Conservation (phyloP, 148 eudicot species). For the Rhododendron ferrugineum region DNA sequence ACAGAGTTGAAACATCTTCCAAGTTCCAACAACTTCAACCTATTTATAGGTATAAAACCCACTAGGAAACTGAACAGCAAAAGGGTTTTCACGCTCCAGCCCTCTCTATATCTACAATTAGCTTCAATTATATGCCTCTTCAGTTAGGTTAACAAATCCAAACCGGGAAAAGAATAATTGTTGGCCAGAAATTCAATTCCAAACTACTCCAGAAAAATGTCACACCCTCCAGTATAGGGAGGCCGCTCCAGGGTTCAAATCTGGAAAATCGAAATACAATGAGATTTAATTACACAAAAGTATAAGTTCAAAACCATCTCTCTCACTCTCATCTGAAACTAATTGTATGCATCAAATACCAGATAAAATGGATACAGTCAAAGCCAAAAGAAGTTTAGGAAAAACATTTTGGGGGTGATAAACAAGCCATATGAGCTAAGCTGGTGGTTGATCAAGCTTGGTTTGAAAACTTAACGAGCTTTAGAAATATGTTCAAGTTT, state of each 20-base stretch:
- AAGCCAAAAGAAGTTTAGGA: not conserved
- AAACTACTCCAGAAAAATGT: not conserved
- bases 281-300: not conserved
- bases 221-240: not conserved
- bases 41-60: not conserved
- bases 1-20: not conserved
- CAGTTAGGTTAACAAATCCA: not conserved
- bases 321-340: not conserved
- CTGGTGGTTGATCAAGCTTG: not conserved
- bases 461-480: not conserved
- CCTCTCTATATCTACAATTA: not conserved
- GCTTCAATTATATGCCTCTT: not conserved
- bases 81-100: not conserved
- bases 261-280: not conserved
- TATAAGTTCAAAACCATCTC: not conserved
- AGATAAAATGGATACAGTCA: not conserved
- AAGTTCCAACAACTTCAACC: not conserved
- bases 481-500: not conserved
- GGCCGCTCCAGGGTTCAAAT: conserved; percentile 2
- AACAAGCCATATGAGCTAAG: too few relatives aligned
- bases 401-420: not conserved
- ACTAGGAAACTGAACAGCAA: not conserved
- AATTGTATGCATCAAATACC: not conserved
- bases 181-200: not conserved
- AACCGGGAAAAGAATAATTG: not conserved